Evolutionary conservation across 2,329 filamentous ascomycete genomes (phyloP).

Genomic region (Sporothrix euskadiensis): DNA sequence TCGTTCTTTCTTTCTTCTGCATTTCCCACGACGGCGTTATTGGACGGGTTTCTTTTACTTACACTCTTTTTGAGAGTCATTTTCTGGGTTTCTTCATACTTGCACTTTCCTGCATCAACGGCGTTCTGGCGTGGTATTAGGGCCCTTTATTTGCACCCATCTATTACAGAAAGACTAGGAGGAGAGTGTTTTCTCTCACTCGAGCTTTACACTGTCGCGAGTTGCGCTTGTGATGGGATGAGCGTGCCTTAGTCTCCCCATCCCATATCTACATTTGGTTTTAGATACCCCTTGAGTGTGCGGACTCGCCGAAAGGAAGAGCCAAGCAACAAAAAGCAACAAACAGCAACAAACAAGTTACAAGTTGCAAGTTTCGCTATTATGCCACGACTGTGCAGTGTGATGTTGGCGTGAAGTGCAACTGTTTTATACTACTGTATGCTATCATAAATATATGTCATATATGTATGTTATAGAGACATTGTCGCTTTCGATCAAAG

Average conservation of each 20-base stretch:
- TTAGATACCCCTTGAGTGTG: conserved; percentile 21
- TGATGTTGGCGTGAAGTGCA: background rate
- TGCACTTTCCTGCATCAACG: conserved; percentile 3
- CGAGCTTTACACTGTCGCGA: background rate
- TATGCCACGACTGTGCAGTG: background rate
- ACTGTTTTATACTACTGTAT: background rate
- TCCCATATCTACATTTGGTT: background rate
- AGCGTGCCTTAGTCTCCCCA: background rate
- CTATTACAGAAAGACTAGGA: background rate
- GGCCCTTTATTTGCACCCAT: background rate
- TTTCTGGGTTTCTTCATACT: background rate
- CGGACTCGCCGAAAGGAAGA: conserved; percentile 12
- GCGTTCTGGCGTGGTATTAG: conserved; percentile 5
- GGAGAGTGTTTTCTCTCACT: background rate
- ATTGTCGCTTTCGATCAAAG: background rate
- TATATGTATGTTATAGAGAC: too few species aligned
- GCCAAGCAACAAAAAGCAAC: background rate
- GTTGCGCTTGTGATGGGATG: background rate
- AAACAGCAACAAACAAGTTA: background rate
- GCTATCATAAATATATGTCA: background rate
- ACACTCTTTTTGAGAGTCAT: background rate
- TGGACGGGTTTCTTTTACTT: background rate
- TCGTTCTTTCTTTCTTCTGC: background rate
- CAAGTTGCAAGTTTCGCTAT: background rate
- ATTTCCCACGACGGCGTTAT: conserved; percentile 4